Evolutionary conservation across 495 filamentous ascomycete species (phyloP), one percentile per base, ranked within the genome.

Genomic region (Lophiostoma macrostomum): DNA sequence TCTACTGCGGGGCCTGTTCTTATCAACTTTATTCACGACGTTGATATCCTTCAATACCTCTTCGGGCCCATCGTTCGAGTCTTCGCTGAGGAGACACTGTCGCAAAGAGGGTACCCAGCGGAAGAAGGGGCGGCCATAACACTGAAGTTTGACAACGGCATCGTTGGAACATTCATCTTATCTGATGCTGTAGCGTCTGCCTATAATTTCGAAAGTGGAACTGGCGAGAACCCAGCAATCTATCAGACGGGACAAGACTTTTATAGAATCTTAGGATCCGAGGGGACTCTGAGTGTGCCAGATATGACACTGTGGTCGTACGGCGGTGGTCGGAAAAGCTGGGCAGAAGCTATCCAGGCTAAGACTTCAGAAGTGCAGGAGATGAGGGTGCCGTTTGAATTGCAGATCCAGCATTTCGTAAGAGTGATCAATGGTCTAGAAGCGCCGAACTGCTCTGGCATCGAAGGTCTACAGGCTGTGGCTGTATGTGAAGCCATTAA

Each of bases 21-120:
- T 14, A 80, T 82, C 43, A 83, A 84, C 59, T 66, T 83, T 16
- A 71, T 83, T 23, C 80, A 83, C 56, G 81, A 84, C 40, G 68
- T 82, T 34, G 81, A 84, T 56, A 64, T 78, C 2, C 68, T 84
- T 53, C 79, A 82, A 38, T 75, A 78, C 63, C 63, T 84, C 5
- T 72, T 82, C 34, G 81, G 81, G 0, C 71, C 78, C 0, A 76
- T 83, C 29, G 57, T 67, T 4, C 66, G 73, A 1, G 72, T 83
- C 0, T 71, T 74, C 39, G 81, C 78, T 0, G 75, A 83, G 58
- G 44, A 60, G 16, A 75, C 71, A 0, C n/a, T 55, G 2, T 69
- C 72, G 1, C 72, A 74, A 41, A 70, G 79, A 0, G 47, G 61
- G 0, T 72, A 77, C 56, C 67, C 70, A 3, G 79, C 76, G 0